phyloP scores from a whole-genome alignment of 495 filamentous ascomycete species.

The Glutinoglossum americanum region DNA sequence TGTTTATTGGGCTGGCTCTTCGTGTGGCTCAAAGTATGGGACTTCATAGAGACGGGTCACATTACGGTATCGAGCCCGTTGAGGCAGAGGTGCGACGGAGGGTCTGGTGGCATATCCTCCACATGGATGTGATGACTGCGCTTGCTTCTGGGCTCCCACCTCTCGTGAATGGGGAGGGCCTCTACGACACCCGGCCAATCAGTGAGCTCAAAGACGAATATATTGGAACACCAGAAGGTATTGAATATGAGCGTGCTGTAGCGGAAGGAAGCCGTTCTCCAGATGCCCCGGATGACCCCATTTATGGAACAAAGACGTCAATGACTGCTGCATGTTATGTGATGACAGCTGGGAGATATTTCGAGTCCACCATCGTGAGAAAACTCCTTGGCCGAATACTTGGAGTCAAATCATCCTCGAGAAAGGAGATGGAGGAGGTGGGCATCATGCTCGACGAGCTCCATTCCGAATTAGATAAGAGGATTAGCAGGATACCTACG shows the following conservation, averaged over 20 bases:
- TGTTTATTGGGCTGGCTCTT: slow-evolving; percentile 6
- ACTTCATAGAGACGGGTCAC: slow-evolving; percentile 6
- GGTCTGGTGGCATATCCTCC: slow-evolving; percentile 9
- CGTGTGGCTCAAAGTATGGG: slow-evolving; percentile 6
- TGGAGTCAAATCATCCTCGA: slow-evolving; percentile 8
- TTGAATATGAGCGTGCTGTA: neutral
- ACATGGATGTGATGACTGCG: slow-evolving; percentile 8
- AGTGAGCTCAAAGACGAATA: slow-evolving; percentile 9
- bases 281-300: neutral
- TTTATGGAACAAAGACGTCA: neutral
- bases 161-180: neutral
- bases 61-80: neutral
- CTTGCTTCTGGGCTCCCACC: slow-evolving; percentile 7
- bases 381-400: slow-evolving; percentile 10
- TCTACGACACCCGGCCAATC: slow-evolving; percentile 2
- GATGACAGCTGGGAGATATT: slow-evolving; percentile 11
- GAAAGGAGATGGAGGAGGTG: slow-evolving; percentile 11
- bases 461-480: slow-evolving; percentile 10
- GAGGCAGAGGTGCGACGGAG: slow-evolving; percentile 5
- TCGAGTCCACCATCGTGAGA: slow-evolving; percentile 9
- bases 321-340: slow-evolving; percentile 1
- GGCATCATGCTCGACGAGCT: slow-evolving; percentile 8
- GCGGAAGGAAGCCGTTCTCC: neutral
- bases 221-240: slow-evolving; percentile 5
- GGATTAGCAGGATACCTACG: slow-evolving; percentile 12